phyloP scores from a whole-genome alignment of 202 grass and related monocot species.

The Zoysia matrella region DNA sequence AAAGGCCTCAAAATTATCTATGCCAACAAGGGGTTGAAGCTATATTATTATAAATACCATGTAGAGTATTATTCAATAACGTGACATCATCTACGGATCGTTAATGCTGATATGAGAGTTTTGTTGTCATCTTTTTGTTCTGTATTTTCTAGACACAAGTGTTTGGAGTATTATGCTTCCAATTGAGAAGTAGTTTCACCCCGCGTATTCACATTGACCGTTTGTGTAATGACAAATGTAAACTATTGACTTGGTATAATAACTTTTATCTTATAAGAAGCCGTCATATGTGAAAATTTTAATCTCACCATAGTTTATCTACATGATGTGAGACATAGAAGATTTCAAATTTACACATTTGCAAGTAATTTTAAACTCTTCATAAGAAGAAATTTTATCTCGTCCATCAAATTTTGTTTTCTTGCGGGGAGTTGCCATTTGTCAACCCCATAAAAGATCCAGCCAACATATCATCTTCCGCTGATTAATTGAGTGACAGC shows the following conservation, averaged over 20 bases:
- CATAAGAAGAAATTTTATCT: neutral
- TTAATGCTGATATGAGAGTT: neutral
- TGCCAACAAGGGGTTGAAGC: neutral
- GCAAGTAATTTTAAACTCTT: neutral
- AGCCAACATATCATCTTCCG: neutral
- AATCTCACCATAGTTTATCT: neutral
- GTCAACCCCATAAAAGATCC: slow-evolving; percentile 3
- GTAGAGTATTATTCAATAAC: neutral
- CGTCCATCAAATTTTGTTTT: neutral
- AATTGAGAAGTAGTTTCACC: neutral
- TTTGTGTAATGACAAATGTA: neutral
- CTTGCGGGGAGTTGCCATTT: neutral
- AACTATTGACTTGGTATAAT: neutral
- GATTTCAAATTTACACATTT: neutral
- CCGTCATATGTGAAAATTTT: neutral
- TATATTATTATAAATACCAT: neutral
- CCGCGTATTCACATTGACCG: neutral
- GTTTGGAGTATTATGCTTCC: neutral
- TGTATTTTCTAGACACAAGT: neutral
- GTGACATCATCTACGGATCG: neutral
- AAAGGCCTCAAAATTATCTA: neutral
- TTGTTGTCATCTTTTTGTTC: neutral
- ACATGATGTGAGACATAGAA: neutral
- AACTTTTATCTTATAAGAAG: neutral
- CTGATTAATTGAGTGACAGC: neutral